Percentiles rank a stretch among this genome's conserved stretches.
Conservation (phyloP, 495 filamentous ascomycete species). For the Lepraria neglecta region DNA sequence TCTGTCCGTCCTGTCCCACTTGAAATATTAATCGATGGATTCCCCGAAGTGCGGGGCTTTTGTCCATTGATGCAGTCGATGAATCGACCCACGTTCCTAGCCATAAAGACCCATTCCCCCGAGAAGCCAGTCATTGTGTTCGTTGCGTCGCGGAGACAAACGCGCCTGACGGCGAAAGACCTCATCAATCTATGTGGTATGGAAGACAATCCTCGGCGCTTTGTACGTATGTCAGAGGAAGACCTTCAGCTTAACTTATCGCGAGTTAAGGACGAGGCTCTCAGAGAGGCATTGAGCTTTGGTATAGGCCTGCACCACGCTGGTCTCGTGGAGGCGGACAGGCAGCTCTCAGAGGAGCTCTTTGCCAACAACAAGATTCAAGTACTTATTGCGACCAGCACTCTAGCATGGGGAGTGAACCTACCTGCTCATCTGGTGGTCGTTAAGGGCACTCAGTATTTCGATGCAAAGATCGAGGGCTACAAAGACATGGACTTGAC, state of each 20-base stretch:
- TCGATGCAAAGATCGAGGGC: slow-evolving; percentile 94
- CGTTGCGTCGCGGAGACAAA: slow-evolving; percentile 91
- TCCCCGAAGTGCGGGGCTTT: slow-evolving; percentile 90
- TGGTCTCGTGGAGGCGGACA: slow-evolving; percentile 89
- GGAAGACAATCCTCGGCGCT: slow-evolving; percentile 94
- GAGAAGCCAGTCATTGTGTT: slow-evolving; percentile 98
- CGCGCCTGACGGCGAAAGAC: slow-evolving; percentile 88
- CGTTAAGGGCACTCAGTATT: slow-evolving; percentile 97
- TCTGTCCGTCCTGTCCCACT: slow-evolving; percentile 95
- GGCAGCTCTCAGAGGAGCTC: slow-evolving; percentile 84
- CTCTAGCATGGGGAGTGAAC: slow-evolving; percentile 97
- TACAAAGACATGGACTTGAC: slow-evolving; percentile 99
- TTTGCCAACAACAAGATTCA: slow-evolving; percentile 98
- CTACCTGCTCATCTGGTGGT: slow-evolving; percentile 94
- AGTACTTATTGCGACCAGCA: slow-evolving; percentile 92
- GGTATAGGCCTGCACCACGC: slow-evolving; percentile 97
- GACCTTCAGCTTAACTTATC: slow-evolving; percentile 78
- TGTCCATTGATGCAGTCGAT: slow-evolving; percentile 98
- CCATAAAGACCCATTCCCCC: slow-evolving; percentile 91
- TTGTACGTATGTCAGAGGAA: slow-evolving; percentile 89
- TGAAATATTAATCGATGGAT: slow-evolving; percentile 95
- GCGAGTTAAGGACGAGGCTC: slow-evolving; percentile 83
- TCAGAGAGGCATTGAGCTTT: slow-evolving; percentile 88
- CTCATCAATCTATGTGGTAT: slow-evolving; percentile 96
- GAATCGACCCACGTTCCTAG: slow-evolving; percentile 95